Evolutionary conservation across 192 early-diverging fungal species (phyloP).

Genomic region (Phycomyces blakesleeanus): DNA sequence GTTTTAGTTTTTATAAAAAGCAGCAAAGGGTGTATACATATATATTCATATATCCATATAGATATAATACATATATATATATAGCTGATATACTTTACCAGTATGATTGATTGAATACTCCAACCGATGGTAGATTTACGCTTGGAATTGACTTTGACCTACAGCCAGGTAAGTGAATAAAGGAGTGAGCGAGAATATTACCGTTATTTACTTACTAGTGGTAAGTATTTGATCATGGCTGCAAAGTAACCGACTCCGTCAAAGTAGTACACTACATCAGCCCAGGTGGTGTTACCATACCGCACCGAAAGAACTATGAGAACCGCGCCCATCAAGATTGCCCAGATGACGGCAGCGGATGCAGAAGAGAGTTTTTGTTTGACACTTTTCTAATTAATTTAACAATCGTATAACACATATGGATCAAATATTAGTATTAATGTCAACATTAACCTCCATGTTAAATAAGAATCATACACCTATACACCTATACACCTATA

Average conservation of each 20-base stretch:
- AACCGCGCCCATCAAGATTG: slow-evolving; percentile 29
- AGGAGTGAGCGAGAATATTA: neutral
- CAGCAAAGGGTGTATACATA: no score
- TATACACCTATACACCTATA: no score
- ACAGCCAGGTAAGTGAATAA: slow-evolving; percentile 24
- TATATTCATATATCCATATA: no score
- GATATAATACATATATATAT: no score
- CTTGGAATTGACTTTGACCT: slow-evolving; percentile 65
- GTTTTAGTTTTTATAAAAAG: neutral
- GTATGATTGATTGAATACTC: slow-evolving; percentile 79
- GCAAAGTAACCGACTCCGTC: slow-evolving; percentile 73
- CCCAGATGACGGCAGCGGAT: slow-evolving; percentile 35
- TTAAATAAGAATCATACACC: no score
- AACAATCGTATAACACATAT: neutral
- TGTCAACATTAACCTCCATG: no score
- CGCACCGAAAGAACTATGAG: slow-evolving; percentile 23
- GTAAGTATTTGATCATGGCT: slow-evolving; percentile 74
- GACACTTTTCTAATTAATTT: slow-evolving; percentile 26
- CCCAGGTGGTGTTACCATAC: slow-evolving; percentile 31
- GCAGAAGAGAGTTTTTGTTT: slow-evolving; percentile 40
- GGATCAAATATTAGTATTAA: no score
- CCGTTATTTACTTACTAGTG: slow-evolving; percentile 46
- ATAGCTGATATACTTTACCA: slow-evolving; percentile 44
- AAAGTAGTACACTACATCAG: slow-evolving; percentile 68
- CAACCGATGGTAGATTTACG: slow-evolving; percentile 80